A percentile compares a stretch with the other conserved stretches of the same genome.
Conservation (phyloP, 1,284 basidiomycete species). For the Cutaneotrichosporon arboriforme region DNA sequence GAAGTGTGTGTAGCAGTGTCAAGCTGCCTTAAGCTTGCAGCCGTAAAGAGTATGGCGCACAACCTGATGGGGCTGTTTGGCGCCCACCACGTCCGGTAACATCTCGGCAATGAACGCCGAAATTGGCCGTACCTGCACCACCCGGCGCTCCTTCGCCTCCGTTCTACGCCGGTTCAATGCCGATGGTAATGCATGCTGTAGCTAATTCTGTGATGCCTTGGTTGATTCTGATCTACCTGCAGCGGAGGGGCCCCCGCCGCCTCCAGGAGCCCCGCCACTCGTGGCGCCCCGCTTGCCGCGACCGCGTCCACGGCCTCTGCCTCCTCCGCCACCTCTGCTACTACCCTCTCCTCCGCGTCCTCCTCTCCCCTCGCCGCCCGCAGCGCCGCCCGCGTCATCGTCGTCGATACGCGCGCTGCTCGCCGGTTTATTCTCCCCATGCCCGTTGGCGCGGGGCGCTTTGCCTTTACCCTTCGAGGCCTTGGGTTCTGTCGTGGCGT, state of each 20-base stretch:
- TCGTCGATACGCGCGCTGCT: constrained; percentile 3
- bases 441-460: neutral
- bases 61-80: too few relatives aligned
- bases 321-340: neutral
- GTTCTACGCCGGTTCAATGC: neutral
- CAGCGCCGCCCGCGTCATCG: neutral
- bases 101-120: too few relatives aligned
- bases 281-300: neutral
- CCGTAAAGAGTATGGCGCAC: too few relatives aligned
- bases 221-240: too few relatives aligned
- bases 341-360: neutral
- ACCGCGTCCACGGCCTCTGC: neutral
- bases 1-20: too few relatives aligned
- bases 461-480: neutral
- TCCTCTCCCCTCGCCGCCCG: neutral
- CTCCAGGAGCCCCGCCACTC: neutral
- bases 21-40: too few relatives aligned
- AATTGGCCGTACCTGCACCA: too few relatives aligned
- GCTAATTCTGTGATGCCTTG: neutral
- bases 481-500: neutral
- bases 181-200: neutral
- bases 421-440: neutral
- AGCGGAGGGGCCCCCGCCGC: too few relatives aligned
- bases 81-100: too few relatives aligned
- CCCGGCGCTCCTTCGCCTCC: neutral